phyloP scores from a whole-genome alignment of 768 basidiomycete species.

The Boletus rubroflammeus region DNA sequence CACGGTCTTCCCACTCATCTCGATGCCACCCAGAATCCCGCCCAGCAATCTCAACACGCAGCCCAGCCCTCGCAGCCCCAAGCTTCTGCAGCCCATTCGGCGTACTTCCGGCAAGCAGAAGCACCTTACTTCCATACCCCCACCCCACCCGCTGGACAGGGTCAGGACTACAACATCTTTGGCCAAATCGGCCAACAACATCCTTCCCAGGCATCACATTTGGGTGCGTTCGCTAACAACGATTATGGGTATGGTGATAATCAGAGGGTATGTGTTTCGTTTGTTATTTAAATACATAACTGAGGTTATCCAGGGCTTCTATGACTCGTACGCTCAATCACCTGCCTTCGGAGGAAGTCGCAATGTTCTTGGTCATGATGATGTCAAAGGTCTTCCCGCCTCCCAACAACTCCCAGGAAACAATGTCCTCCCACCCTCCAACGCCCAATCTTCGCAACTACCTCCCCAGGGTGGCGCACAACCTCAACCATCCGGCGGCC shows the following conservation, averaged over 20 bases:
- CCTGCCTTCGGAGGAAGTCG: slow-evolving; percentile 58
- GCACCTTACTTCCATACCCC: slow-evolving; percentile 74
- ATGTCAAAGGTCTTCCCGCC: slow-evolving; percentile 65
- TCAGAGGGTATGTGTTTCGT: slow-evolving; percentile 50
- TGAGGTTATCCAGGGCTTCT: slow-evolving; percentile 55
- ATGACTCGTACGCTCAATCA: slow-evolving; percentile 69
- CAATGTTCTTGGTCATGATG: slow-evolving; percentile 67
- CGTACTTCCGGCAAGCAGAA: slow-evolving; percentile 69
- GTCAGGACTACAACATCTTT: slow-evolving; percentile 61
- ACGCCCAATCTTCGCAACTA: slow-evolving; percentile 49
- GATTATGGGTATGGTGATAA: slow-evolving; percentile 71
- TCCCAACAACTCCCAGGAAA: slow-evolving; percentile 54
- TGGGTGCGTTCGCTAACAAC: slow-evolving; percentile 52
- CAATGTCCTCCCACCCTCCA: slow-evolving; percentile 49
- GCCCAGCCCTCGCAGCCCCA: slow-evolving; percentile 35
- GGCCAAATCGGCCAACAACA: slow-evolving; percentile 61
- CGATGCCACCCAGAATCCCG: slow-evolving; percentile 49
- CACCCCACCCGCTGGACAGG: slow-evolving; percentile 67
- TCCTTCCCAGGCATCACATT: slow-evolving; percentile 46
- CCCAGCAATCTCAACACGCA: slow-evolving; percentile 43
- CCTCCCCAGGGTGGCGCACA: slow-evolving; percentile 48
- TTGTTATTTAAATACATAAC: slow-evolving; percentile 1
- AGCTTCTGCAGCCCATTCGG: slow-evolving; percentile 58
- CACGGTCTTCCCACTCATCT: slow-evolving; percentile 62
- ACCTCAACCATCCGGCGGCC: slow-evolving; percentile 55